Conservation (phyloP, 1,284 basidiomycete species). For the Apiotrichum domesticum region DNA sequence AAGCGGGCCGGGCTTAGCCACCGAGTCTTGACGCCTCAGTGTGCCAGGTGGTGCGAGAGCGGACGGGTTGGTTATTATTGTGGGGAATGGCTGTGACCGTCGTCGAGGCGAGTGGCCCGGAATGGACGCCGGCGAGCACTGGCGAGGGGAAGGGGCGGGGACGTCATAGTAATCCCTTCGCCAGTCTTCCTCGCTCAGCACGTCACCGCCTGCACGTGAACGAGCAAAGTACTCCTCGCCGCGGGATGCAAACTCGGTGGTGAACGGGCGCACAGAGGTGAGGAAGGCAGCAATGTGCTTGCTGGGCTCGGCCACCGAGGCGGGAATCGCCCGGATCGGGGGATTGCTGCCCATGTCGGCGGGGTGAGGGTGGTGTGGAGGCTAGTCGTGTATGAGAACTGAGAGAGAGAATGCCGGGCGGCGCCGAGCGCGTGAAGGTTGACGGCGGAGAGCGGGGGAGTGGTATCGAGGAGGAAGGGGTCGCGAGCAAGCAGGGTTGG, state of each 20-base stretch:
- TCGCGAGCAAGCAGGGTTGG: too few relatives aligned
- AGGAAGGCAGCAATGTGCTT: conserved; percentile 13
- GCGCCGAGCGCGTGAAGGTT: too few relatives aligned
- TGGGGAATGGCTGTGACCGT: not conserved
- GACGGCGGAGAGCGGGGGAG: too few relatives aligned
- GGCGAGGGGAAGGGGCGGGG: not conserved
- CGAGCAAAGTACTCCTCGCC: conserved; percentile 40
- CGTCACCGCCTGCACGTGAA: conserved; percentile 28
- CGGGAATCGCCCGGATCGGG: conserved; percentile 12
- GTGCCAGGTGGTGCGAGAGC: not conserved
- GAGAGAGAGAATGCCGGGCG: too few relatives aligned
- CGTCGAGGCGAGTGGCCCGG: not conserved
- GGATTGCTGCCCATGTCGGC: conserved; percentile 16
- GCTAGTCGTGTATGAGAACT: too few relatives aligned
- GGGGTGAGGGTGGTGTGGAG: not conserved
- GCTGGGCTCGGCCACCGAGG: conserved; percentile 10
- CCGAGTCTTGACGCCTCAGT: not conserved
- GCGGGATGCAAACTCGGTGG: not conserved
- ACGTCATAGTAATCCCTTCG: conserved; percentile 3
- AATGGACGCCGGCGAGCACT: not conserved
- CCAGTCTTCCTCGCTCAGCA: conserved; percentile 28
- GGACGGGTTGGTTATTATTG: not conserved
- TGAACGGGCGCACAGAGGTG: conserved; percentile 1
- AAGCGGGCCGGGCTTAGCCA: not conserved
- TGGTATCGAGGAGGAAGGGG: too few relatives aligned